Evolutionary conservation across 2,329 filamentous ascomycete genomes (phyloP).

Genomic region (Alternaria triticimaculans): DNA sequence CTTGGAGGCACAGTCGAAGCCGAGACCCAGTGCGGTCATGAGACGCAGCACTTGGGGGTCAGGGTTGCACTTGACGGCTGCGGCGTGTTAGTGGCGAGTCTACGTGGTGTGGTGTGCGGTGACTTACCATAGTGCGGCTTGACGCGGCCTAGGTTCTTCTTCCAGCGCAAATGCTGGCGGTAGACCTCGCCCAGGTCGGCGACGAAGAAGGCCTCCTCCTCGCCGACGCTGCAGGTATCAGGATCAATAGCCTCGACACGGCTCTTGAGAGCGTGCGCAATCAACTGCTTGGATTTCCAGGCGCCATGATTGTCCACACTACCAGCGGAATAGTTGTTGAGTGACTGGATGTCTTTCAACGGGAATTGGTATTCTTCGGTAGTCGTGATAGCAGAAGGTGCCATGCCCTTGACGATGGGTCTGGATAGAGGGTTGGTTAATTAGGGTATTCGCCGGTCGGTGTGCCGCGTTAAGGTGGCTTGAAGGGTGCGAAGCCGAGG

Average conservation of each 20-base stretch:
- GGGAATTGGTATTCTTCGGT: slow-evolving; percentile 51
- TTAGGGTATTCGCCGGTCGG: slow-evolving; percentile 20
- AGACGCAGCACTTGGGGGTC: slow-evolving; percentile 88
- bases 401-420: slow-evolving; percentile 65
- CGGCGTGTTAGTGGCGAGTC: slow-evolving; percentile 30
- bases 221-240: slow-evolving; percentile 86
- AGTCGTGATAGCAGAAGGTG: slow-evolving; percentile 69
- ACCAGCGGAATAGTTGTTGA: slow-evolving; percentile 39
- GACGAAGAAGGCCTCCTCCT: slow-evolving; percentile 98
- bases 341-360: slow-evolving; percentile 45
- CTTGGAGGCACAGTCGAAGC: slow-evolving; percentile 99
- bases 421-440: slow-evolving; percentile 28
- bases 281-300: slow-evolving; percentile 74
- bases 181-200: slow-evolving; percentile 98
- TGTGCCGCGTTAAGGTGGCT: slow-evolving; percentile 82
- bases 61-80: slow-evolving; percentile 98
- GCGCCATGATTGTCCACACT: slow-evolving; percentile 57
- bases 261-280: slow-evolving; percentile 84
- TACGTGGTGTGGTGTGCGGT: background rate
- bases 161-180: slow-evolving; percentile 98
- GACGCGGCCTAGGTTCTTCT: slow-evolving; percentile 88
- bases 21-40: slow-evolving; percentile 84
- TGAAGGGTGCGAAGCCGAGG: slow-evolving; percentile 89
- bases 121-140: slow-evolving; percentile 92
- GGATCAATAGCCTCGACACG: slow-evolving; percentile 85